Base-by-base conservation (phyloP, 148 eudicot species). In the Pharnaceum exiguum region DNA sequence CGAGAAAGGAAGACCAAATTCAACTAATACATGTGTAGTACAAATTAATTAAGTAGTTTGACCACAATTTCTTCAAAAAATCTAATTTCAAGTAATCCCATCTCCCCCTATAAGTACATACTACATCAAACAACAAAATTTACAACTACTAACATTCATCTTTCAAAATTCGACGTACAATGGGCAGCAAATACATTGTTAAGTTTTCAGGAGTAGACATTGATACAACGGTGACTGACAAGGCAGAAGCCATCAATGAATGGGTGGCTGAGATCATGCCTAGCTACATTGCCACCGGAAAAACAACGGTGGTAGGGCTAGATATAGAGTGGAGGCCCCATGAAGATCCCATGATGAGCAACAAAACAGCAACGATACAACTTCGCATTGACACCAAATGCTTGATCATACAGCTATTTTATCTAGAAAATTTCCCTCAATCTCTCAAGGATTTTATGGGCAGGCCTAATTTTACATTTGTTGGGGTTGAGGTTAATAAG, bases 291-390 rank as follows among this genome's bases (percentile, higher is more conserved):
- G 30, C 54, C 29, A n/a, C 32, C 3, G 51, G 45, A 0, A 12
- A 18, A 51, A 28, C 50, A 45, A 62, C 57, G 0, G 57, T 69
- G 45, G 84, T 84, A 1, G 96, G 91, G 27, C 67, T 84, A n/a
- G 91, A 88, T 66, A 55, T 67, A 6, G 89, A 87, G 51, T 84
- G 87, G 88, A 53, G 81, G 40, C 88, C 86, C 44, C 71, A 77
- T 53, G 19, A 5, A 8, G 11, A 44, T 2, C 22, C 60, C 1
- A 37, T 48, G 7, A 68, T 79, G 82, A 73, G 61, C 66, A 87
- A 87, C 77, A 79, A 75, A 58, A 58, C 87, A 0, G 95, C 90
- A 2, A 87, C 87, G 0, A 73, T 87, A 4, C 95, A 84, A 51
- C 78, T 87, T 1, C 84, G 82, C 69, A 60, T 87, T 6, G 75